These are phyloP conservation scores for Fusarium sp. DNA, from an alignment of 2,329 filamentous ascomycete species.

Conservation along the genomic window DNA sequence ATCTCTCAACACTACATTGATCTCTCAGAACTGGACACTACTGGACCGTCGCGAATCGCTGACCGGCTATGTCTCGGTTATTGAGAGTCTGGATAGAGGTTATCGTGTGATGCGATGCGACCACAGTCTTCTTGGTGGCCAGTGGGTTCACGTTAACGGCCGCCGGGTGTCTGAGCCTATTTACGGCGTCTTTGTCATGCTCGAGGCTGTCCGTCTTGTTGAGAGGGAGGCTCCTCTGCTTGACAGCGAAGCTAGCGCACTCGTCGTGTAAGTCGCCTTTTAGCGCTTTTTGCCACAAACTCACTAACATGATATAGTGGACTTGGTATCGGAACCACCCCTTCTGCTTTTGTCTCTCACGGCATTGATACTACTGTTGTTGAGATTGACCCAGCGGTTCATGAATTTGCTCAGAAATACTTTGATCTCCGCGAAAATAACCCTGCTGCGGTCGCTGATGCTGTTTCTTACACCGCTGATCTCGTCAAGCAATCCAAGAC, in stretches of 20 bases:
- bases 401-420: slow-evolving; percentile 85
- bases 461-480: slow-evolving; percentile 74
- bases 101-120: slow-evolving; percentile 92
- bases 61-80: slow-evolving; percentile 92
- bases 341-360: slow-evolving; percentile 86
- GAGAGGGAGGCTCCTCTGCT: slow-evolving; percentile 66
- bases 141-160: slow-evolving; percentile 77
- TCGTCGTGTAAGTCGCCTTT: slow-evolving; percentile 78
- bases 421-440: slow-evolving; percentile 85
- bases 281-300: background rate
- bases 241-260: slow-evolving; percentile 79
- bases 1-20: slow-evolving; percentile 75
- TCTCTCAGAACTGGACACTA: slow-evolving; percentile 76
- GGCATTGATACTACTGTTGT: slow-evolving; percentile 94
- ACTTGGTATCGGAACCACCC: slow-evolving; percentile 91
- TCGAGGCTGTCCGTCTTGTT: slow-evolving; percentile 90
- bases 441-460: slow-evolving; percentile 84
- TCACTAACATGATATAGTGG: slow-evolving; percentile 66
- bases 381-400: slow-evolving; percentile 91
- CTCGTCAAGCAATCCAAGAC: slow-evolving; percentile 60
- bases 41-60: slow-evolving; percentile 86
- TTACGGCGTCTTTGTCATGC: slow-evolving; percentile 95
- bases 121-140: slow-evolving; percentile 91
- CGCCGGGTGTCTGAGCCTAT: slow-evolving; percentile 82
- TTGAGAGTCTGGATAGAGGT: slow-evolving; percentile 78